Evolutionary conservation across 1,139 yeast genomes (phyloP), one percentile per base, ranked within the genome.

Genomic region (Tardiomyces digboiensis): DNA sequence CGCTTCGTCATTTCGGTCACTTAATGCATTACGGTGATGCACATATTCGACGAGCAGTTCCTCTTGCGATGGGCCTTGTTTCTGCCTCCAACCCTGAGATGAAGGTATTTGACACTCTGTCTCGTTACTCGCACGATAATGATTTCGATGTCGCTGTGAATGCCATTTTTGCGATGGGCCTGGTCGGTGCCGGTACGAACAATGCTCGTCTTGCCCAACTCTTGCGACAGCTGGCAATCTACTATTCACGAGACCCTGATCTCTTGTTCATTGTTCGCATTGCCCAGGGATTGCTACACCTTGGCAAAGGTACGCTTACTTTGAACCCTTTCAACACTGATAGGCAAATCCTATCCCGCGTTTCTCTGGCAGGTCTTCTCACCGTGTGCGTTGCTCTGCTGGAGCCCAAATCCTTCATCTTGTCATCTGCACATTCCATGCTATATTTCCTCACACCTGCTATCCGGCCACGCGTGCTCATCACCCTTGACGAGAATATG

Each of bases 181-280:
- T 93, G 52, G 95, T 91, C 53, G 98, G 98, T 60, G 93, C 97
- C 22, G 99, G 99, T 67, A 93, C 98, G 36, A 89, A 91, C 67
- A 93, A 93, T 62, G 98, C 99, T 7, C 83, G 99, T 70, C 74
- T 93, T 54, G 97, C 97, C 2, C 98, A 91, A 69, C 73, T 93
- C 53, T 75, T 93, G 59, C 79, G 98, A 64, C 97, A 91, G 65
- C 75, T 93, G 58, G 97, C 98, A 1, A 80, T 87, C 45, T 93
- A 93, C 65, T 93, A 93, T 62, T 76, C 85, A 48, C 85, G 91
- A 59, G 94, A 93, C 45, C 82, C 94, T 40, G 95, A 91, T 61
- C 82, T 94, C 12, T 69, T 91, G 56, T 93, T 93, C 66, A 84
- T 86, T 75, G 95, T 93, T 1, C 79, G 98, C 67, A 75, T 93